Evolutionary conservation across 2,329 filamentous ascomycete genomes (phyloP), one percentile per base, ranked within the genome.

Genomic region (Epichloe coenophiala): DNA sequence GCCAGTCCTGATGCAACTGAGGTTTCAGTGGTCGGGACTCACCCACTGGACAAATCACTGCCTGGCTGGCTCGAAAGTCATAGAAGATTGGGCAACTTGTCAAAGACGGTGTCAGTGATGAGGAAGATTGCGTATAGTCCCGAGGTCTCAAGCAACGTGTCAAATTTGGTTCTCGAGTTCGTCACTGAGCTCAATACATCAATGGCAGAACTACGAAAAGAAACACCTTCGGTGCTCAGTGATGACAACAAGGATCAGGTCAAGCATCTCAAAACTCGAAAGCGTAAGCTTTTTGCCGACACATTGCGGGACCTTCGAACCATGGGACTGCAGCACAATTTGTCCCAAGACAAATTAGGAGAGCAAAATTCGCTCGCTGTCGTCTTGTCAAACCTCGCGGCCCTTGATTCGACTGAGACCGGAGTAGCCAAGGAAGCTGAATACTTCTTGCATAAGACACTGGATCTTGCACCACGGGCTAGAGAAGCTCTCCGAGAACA

Each of bases 281-380:
- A 98, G 69, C 81, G 88, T 42, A 90, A 89, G 58, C 76, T 97
- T 13, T 95, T 95, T 59, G 86, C 88, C 1, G 91, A 97, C 58
- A 90, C 86, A 0, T 71, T 98, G 55, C 90, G 87, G 60, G 80
- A 83, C 21, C 71, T 96, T 31, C 81, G 88, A 37, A 79, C 84
- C 51, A 97, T 98, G 91, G 93, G 93, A 4, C 79, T 98, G 59
- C 84, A 84, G 59, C 81, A 83, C 48, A 96, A 95, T 61, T 73
- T 95, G 15, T 81, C 85, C 56, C 82, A 81, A 13, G 81, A 86
- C 61, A 74, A 84, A 42, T 72, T 97, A 17, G 76, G 77, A 39
- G 80, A 80, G 49, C 93, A 98, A 65, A 74, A 78, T 31, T 84
- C 86, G 1, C 71, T 87, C 7, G 76, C 86, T 5, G 68, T 76